These are phyloP conservation scores for Russula sp. DNA, from an alignment of 768 basidiomycete genomes.

Conservation along the genomic window DNA sequence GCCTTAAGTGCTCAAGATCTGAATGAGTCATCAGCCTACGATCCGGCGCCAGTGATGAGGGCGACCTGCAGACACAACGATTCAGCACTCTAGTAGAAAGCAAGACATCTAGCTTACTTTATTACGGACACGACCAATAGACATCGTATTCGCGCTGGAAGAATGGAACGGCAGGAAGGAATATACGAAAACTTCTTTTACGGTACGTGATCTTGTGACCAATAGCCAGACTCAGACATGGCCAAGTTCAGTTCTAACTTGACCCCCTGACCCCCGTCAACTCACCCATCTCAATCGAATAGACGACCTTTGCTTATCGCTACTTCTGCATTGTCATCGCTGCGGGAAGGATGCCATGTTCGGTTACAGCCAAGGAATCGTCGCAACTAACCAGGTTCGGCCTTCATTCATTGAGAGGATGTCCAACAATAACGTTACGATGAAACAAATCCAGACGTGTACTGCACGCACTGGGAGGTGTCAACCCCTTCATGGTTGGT, in stretches of 20 bases:
- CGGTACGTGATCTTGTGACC: too few species aligned
- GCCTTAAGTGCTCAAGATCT: not conserved
- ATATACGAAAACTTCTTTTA: too few species aligned
- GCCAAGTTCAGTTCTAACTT: not conserved
- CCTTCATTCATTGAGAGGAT: constrained; percentile 44
- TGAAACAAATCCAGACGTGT: constrained; percentile 37
- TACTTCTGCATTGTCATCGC: constrained; percentile 46
- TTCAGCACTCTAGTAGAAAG: not conserved
- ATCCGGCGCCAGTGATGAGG: constrained; percentile 82
- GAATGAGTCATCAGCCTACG: constrained; percentile 44
- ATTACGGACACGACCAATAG: constrained; percentile 54
- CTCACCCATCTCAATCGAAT: not conserved
- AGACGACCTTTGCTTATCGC: constrained; percentile 42
- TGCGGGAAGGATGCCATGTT: constrained; percentile 54
- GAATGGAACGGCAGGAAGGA: too few species aligned
- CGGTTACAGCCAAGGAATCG: constrained; percentile 48
- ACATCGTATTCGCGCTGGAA: not conserved
- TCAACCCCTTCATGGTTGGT: constrained; percentile 43
- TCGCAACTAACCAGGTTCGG: constrained; percentile 45
- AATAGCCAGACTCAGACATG: too few species aligned
- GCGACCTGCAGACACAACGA: constrained; percentile 43
- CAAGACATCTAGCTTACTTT: constrained; percentile 37
- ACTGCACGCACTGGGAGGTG: constrained; percentile 38
- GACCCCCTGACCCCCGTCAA: not conserved
- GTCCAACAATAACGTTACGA: constrained; percentile 40